Evolutionary conservation across 129 eudicot genomes (phyloP), one percentile per base, ranked within the genome.

Genomic region (Saposhnikovia divaricata): DNA sequence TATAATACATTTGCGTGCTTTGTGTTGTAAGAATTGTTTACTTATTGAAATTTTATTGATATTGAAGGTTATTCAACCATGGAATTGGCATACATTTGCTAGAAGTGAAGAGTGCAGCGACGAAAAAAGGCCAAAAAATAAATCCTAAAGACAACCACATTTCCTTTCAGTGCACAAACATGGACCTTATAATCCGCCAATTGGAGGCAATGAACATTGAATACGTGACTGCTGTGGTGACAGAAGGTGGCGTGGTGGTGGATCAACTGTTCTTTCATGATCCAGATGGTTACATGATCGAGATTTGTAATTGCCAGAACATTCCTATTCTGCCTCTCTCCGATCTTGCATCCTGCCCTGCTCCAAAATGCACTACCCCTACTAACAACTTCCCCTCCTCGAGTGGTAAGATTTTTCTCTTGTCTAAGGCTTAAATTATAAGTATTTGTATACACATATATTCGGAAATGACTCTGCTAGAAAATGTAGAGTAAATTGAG

Each of bases 111-210:
- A 81, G 84, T 66, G 82, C 69, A 39, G 82, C 73, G 38, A 28
- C 77, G 25, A 88, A 86, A 83, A 88, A 80, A 59, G 82, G 75
- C 1, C 82, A 78, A 42, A 70, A 37, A 38, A 92, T 92, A 23
- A 89, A 92, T 75, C 97, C 97, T 23, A 92, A 92, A 85, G 94
- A 88, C 83, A 89, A 88, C 70, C 97, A 89, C 83, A 90, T 92
- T 78, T 92, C 95, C 4, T 92, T 92, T 68, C 97, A 92, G 34
- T 85, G 89, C 83, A 45, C 93, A 4, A 81, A 89, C 70, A 91
- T 91, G 97, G 87, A 84, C 15, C 78, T 85, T 16, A 77, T 91
- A 9, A 75, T 87, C 51, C 81, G 86, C n/a, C 84, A 84, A 47
- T 42, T 91, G 69, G 89, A 89, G 82, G 85, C 83, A 28, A 77